phyloP scores from a whole-genome alignment of 1,139 yeast species.

The Candida mesenterica region DNA sequence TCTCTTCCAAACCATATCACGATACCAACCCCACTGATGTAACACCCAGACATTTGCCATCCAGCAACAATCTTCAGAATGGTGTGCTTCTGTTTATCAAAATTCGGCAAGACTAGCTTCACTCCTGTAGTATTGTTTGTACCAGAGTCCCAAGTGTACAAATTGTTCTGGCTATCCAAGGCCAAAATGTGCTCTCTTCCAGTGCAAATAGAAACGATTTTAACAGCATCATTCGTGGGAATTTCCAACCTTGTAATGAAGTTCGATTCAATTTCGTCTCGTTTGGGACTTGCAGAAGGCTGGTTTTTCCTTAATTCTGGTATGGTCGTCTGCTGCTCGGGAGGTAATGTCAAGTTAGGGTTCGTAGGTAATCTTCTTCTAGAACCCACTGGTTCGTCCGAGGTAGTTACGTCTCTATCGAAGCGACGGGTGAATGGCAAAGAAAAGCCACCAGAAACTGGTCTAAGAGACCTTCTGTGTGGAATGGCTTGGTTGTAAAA shows the following conservation, averaged over 20 bases:
- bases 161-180: conserved; percentile 46
- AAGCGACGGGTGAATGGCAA: neutral
- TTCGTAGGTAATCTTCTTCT: conserved; percentile 13
- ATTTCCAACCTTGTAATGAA: conserved; percentile 26
- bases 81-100: conserved; percentile 5
- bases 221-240: conserved; percentile 14
- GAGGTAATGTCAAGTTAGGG: conserved; percentile 17
- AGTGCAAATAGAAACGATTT: conserved; percentile 52
- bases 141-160: conserved; percentile 68
- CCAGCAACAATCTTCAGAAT: conserved; percentile 61
- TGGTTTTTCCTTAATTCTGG: too few relatives aligned
- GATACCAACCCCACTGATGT: conserved; percentile 52
- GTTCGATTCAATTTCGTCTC: conserved; percentile 20
- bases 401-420: conserved; percentile 10
- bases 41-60: conserved; percentile 62
- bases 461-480: conserved; percentile 17
- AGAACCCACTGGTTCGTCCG: conserved; percentile 6
- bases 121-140: conserved; percentile 46
- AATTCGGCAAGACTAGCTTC: conserved; percentile 22
- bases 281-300: neutral
- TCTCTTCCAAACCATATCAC: conserved; percentile 58
- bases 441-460: conserved; percentile 6
- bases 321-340: conserved; percentile 8
- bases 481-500: conserved; percentile 6
- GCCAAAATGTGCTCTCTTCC: conserved; percentile 71